Evolutionary conservation across 1,284 basidiomycete genomes (phyloP), one percentile per base, ranked within the genome.

Genomic region (Trichosporon sp.): DNA sequence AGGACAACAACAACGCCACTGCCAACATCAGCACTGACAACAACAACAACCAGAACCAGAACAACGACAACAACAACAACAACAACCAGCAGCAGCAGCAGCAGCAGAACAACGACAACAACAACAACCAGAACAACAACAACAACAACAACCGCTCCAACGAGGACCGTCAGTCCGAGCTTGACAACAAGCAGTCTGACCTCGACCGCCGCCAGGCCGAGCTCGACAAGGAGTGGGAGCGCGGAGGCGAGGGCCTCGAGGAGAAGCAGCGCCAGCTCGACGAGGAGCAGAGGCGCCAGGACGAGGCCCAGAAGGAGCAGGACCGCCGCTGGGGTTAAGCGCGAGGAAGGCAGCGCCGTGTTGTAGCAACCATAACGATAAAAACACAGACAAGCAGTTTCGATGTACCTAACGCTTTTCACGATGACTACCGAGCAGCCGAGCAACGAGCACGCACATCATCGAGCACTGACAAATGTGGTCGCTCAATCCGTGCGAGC

Each of bases 211-310:
- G 49, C 16, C 49, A 54, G 49, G 49, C 49, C 3, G 49, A 54
- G 49, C 49, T 54, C 49, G 49, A 54, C 25, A 54, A 54, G 49
- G 49, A 54, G 49, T 54, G 49, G 49, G 49, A 54, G 49, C 25
- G 49, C 25, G 49, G 49, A 9, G 49, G 49, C 11, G 49, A 54
- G 49, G 49, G 49, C 11, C 49, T 54, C 49, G 49, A 54, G 49
- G 49, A 54, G 49, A 54, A 54, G 49, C 49, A 54, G 49, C 49
- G 49, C 49, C 49, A 54, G 49, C 29, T 54, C 27, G 49, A 54
- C 49, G 49, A 54, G 49, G 49, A 54, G 49, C 49, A 54, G 25
- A 29, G 14, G 25, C 49, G 49, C 49, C 49, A 54, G 49, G 49
- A 54, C 29, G 27, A 54, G 27, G 49, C 49, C 49, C 49, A 54